Conservation (phyloP, 768 basidiomycete species). For the Cytidiella melzeri region DNA sequence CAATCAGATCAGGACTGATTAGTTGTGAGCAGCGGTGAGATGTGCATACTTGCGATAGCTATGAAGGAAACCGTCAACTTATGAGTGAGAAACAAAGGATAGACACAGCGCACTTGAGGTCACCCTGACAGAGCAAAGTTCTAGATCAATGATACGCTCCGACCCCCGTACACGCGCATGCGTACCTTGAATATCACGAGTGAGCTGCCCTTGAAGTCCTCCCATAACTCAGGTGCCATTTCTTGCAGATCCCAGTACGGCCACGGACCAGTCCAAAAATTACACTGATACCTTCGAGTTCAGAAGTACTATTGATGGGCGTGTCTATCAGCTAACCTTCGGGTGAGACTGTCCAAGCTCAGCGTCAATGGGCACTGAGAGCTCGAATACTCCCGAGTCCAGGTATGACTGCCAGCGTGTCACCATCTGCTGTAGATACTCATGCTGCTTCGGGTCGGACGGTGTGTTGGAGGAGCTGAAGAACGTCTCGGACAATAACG, state of each 20-base stretch:
- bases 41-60: neutral
- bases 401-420: conserved; percentile 70
- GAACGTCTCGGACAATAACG: conserved; percentile 61
- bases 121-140: conserved; percentile 71
- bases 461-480: conserved; percentile 30
- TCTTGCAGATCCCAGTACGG: conserved; percentile 72
- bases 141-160: neutral
- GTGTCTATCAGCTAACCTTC: conserved; percentile 10
- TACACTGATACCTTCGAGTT: conserved; percentile 14
- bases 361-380: conserved; percentile 62
- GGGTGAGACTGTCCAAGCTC: conserved; percentile 45
- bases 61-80: too few relatives aligned
- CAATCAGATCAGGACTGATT: neutral
- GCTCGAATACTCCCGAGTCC: conserved; percentile 58
- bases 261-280: conserved; percentile 71
- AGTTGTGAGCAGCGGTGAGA: too few relatives aligned
- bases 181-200: conserved; percentile 87
- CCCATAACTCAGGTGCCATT: conserved; percentile 45
- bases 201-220: conserved; percentile 44
- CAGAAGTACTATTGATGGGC: neutral
- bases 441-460: conserved; percentile 22
- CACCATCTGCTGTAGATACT: conserved; percentile 54
- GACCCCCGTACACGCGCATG: neutral
- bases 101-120: conserved; percentile 91
- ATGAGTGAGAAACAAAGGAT: too few relatives aligned